A percentile compares a stretch with the other conserved stretches of the same genome.
Evolutionary conservation across 2,329 filamentous ascomycete species (phyloP).

Genomic region (Paracoccidioides lutzii): DNA sequence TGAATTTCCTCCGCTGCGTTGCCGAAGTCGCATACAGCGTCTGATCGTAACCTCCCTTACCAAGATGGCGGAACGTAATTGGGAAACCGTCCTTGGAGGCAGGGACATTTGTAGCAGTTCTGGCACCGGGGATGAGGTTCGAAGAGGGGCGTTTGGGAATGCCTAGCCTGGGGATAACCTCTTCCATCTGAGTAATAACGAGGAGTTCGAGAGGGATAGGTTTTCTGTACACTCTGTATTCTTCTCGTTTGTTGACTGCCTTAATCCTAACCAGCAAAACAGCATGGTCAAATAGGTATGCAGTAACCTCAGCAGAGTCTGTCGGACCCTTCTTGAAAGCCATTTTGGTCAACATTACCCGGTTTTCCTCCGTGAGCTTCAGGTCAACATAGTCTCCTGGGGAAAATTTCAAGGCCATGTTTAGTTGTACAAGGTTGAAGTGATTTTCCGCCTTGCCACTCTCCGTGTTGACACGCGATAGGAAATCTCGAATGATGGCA

Average conservation of each 20-base stretch:
- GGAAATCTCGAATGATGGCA: slow-evolving; percentile 69
- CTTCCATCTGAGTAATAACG: slow-evolving; percentile 93
- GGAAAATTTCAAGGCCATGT: slow-evolving; percentile 81
- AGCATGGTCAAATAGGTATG: slow-evolving; percentile 92
- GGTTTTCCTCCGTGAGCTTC: slow-evolving; percentile 83
- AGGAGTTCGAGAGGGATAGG: slow-evolving; percentile 90
- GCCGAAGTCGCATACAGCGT: slow-evolving; percentile 79
- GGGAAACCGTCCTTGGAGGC: slow-evolving; percentile 67
- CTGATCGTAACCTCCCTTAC: slow-evolving; percentile 87
- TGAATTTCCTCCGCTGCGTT: slow-evolving; percentile 85
- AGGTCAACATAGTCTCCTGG: slow-evolving; percentile 85
- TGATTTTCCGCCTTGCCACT: slow-evolving; percentile 96
- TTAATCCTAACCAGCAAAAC: slow-evolving; percentile 85
- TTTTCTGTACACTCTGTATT: slow-evolving; percentile 87
- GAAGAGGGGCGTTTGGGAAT: slow-evolving; percentile 67
- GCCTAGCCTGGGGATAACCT: slow-evolving; percentile 71
- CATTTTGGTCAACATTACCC: slow-evolving; percentile 89
- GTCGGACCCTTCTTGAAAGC: slow-evolving; percentile 84
- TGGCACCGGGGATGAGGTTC: slow-evolving; percentile 57
- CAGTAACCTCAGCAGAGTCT: slow-evolving; percentile 79
- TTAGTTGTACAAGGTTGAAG: slow-evolving; percentile 85
- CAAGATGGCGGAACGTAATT: slow-evolving; percentile 90
- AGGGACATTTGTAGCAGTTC: slow-evolving; percentile 37
- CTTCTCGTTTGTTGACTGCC: slow-evolving; percentile 81
- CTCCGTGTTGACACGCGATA: slow-evolving; percentile 82